Conservation (phyloP, 495 filamentous ascomycete genomes). For the Neurospora tetraspora region DNA sequence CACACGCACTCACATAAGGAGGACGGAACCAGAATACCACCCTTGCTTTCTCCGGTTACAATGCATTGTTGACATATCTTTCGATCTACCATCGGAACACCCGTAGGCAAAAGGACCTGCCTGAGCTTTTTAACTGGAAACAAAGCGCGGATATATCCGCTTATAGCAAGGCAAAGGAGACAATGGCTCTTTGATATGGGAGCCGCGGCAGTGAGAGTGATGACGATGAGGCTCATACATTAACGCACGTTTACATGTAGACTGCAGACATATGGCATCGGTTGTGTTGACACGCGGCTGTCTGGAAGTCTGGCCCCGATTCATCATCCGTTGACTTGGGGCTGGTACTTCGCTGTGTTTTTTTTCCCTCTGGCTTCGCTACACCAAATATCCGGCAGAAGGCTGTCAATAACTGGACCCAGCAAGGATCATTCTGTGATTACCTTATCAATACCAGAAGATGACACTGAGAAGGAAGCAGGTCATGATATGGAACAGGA, state of each 20-base stretch:
- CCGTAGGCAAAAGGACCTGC: neutral
- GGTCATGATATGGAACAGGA: neutral
- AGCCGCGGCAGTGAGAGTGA: neutral
- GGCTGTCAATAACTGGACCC: neutral
- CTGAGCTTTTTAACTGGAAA: neutral
- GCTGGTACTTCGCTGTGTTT: neutral
- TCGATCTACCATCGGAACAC: neutral
- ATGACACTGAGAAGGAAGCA: neutral
- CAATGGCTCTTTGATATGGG: neutral
- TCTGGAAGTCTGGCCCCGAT: neutral
- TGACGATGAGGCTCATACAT: neutral
- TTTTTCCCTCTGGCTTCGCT: neutral
- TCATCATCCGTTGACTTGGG: neutral
- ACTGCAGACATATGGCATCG: too few species aligned
- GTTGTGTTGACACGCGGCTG: neutral
- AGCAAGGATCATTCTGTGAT: neutral
- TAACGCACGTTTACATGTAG: neutral
- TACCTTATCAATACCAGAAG: neutral
- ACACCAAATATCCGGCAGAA: neutral
- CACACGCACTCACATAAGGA: neutral
- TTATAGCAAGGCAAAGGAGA: neutral
- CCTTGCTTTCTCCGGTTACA: neutral
- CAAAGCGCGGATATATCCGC: neutral
- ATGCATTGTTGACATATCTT: neutral
- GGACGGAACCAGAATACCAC: neutral